Percentiles rank a stretch among this genome's conserved stretches.
phyloP scores from a whole-genome alignment of 768 basidiomycete species.

The Pleurotus cornucopiae region DNA sequence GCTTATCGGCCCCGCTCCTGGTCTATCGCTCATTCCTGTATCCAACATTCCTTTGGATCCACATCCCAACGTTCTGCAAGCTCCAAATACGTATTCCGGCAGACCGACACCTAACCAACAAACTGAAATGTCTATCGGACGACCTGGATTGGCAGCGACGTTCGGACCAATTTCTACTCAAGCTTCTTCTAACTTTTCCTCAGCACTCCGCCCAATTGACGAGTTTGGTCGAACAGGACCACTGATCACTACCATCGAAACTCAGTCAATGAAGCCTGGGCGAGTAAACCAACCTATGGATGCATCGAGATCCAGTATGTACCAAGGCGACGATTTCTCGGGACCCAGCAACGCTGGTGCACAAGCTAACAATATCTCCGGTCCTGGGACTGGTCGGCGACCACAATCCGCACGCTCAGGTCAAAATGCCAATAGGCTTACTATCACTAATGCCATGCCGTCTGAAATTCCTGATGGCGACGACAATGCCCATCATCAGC shows the following conservation, averaged over 20 bases:
- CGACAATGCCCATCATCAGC: constrained; percentile 14
- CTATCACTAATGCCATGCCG: constrained; percentile 34
- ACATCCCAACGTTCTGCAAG: not conserved
- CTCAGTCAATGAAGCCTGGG: not conserved
- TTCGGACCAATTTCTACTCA: not conserved
- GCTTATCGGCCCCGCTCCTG: constrained; percentile 43
- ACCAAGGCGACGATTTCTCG: not conserved
- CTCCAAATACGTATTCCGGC: not conserved
- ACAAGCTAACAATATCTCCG: constrained; percentile 6
- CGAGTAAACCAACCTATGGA: not conserved
- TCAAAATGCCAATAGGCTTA: constrained; percentile 27
- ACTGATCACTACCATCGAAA: not conserved
- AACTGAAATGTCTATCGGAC: constrained; percentile 8
- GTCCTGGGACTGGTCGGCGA: constrained; percentile 14
- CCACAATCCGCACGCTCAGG: constrained; percentile 22
- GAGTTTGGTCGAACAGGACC: constrained; percentile 4
- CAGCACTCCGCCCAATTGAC: not conserved
- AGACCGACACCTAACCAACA: constrained; percentile 3
- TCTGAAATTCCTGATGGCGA: constrained; percentile 24
- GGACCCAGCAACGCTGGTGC: not conserved
- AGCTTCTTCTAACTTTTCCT: not conserved
- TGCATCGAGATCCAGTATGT: not conserved
- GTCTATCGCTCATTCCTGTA: constrained; percentile 36
- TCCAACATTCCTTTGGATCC: not conserved
- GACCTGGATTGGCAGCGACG: not conserved